These are phyloP conservation scores for Dactylellina sp. DNA, from an alignment of 2,329 filamentous ascomycete species.

Conservation along the genomic window DNA sequence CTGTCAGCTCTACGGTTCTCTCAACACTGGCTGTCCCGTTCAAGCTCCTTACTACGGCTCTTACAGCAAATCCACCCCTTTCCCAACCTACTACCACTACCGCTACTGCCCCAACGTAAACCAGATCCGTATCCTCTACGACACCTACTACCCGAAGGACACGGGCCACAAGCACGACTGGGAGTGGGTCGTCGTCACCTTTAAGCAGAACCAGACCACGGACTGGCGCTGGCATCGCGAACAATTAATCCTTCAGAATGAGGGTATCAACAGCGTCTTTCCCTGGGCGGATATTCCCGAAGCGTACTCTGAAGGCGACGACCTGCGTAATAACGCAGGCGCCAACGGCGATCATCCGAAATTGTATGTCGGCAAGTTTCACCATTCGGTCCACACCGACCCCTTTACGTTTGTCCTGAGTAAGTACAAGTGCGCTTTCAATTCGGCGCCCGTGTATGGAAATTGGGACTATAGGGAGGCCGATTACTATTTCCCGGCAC, in stretches of 20 bases:
- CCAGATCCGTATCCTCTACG: slow-evolving; percentile 50
- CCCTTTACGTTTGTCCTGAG: slow-evolving; percentile 36
- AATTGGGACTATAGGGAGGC: slow-evolving; percentile 51
- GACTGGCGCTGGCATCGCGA: slow-evolving; percentile 54
- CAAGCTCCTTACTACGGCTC: slow-evolving; percentile 46
- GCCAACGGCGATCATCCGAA: slow-evolving; percentile 53
- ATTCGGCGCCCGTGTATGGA: slow-evolving; percentile 43
- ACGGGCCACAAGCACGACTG: slow-evolving; percentile 52
- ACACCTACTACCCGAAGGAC: slow-evolving; percentile 51
- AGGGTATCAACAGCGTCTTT: slow-evolving; percentile 36
- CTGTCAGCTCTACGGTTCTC: slow-evolving; percentile 49
- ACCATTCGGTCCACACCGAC: slow-evolving; percentile 44
- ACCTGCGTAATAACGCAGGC: slow-evolving; percentile 43
- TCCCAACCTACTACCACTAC: slow-evolving; percentile 55
- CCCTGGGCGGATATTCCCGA: slow-evolving; percentile 45
- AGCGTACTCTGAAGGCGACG: slow-evolving; percentile 47
- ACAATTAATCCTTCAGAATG: slow-evolving; percentile 52
- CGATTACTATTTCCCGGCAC: slow-evolving; percentile 52
- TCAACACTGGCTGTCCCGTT: slow-evolving; percentile 43
- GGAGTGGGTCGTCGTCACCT: slow-evolving; percentile 53
- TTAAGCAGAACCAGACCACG: slow-evolving; percentile 35
- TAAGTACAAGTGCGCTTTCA: slow-evolving; percentile 47
- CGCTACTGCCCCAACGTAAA: slow-evolving; percentile 54
- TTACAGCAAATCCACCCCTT: slow-evolving; percentile 53
- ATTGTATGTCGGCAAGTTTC: slow-evolving; percentile 50